Evolutionary conservation across 2,329 filamentous ascomycete genomes (phyloP).

Genomic region (Arthrobotrys pseudoclavata): DNA sequence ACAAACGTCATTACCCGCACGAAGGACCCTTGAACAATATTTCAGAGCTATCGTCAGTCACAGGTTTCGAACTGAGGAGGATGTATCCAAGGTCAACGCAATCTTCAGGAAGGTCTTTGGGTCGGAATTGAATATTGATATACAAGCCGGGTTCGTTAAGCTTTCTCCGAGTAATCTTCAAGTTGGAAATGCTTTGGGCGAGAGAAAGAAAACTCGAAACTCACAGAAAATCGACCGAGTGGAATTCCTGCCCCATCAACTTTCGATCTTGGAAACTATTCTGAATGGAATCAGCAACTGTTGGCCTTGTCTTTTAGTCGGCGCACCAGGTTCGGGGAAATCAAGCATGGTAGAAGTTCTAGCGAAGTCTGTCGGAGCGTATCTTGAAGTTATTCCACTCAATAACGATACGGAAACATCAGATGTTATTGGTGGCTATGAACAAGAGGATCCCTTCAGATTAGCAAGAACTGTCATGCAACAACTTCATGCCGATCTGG

Average conservation of each 20-base stretch:
- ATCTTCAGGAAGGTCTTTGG: constrained; percentile 78
- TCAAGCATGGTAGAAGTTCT: constrained; percentile 83
- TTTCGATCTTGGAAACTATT: constrained; percentile 84
- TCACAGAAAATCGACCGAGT: constrained; percentile 63
- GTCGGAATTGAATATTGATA: constrained; percentile 65
- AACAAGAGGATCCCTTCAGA: constrained; percentile 87
- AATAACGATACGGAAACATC: constrained; percentile 97
- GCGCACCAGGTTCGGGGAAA: constrained; percentile 88
- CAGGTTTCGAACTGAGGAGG: constrained; percentile 81
- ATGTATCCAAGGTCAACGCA: constrained; percentile 75
- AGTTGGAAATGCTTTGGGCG: constrained; percentile 81
- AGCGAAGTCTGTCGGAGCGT: constrained; percentile 81
- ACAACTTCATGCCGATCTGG: constrained; percentile 67
- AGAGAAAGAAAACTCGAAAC: constrained; percentile 70
- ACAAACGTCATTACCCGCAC: constrained; percentile 68
- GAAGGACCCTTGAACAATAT: constrained; percentile 72
- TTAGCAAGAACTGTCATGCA: constrained; percentile 75
- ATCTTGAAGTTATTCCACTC: constrained; percentile 84
- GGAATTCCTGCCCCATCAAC: constrained; percentile 67
- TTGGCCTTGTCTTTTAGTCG: constrained; percentile 90
- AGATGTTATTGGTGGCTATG: constrained; percentile 96
- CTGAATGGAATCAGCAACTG: constrained; percentile 88
- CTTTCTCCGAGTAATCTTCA: constrained; percentile 77
- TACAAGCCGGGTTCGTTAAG: constrained; percentile 80
- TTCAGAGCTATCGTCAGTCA: constrained; percentile 86